Conservation (phyloP, 768 basidiomycete genomes). For the button mushroom (Agaricus bisporus) region DNA sequence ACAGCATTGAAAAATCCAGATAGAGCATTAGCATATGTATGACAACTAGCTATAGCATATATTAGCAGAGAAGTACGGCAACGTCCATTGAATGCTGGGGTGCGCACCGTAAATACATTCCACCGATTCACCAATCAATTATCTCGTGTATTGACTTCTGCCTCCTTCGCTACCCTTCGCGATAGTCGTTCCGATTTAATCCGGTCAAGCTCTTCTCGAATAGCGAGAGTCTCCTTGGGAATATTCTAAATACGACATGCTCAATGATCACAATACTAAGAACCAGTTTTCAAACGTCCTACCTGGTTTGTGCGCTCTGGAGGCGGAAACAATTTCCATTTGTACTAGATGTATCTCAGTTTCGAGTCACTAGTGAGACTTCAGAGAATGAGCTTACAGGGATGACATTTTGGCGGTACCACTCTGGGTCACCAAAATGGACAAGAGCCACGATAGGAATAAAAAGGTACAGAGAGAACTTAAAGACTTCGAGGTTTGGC, state of each 20-base stretch:
- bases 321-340: constrained; percentile 65
- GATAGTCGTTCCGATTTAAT: constrained; percentile 55
- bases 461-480: constrained; percentile 82
- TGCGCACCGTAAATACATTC: too few species aligned
- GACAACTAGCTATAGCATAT: not conserved
- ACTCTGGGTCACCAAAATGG: constrained; percentile 84
- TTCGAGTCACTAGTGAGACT: not conserved
- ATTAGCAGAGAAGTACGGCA: not conserved
- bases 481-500: constrained; percentile 85
- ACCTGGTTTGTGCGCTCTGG: constrained; percentile 51
- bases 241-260: constrained; percentile 35
- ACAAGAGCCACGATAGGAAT: constrained; percentile 75
- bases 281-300: constrained; percentile 3
- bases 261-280: not conserved
- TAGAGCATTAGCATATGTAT: not conserved
- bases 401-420: constrained; percentile 74
- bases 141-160: constrained; percentile 20
- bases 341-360: constrained; percentile 41
- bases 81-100: too few species aligned
- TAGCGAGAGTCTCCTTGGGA: constrained; percentile 58
- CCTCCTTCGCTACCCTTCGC: constrained; percentile 40
- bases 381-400: constrained; percentile 41
- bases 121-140: constrained; percentile 8
- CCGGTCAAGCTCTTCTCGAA: constrained; percentile 65
- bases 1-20: not conserved